Evolutionary conservation across 106 monocot species (phyloP).

Genomic region (Cymbidium sinense): DNA sequence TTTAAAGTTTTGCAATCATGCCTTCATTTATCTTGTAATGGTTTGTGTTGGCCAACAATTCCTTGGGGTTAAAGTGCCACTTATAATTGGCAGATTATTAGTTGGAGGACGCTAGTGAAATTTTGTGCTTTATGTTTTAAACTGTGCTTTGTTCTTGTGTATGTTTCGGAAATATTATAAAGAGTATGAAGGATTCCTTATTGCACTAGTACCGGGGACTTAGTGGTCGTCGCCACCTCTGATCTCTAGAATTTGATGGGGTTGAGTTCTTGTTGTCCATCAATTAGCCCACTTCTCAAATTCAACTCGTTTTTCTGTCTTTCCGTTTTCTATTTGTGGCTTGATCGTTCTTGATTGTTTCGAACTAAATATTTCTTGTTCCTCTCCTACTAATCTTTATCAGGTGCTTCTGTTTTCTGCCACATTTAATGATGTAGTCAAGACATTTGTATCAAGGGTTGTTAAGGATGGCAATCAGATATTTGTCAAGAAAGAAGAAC

Average conservation of each 20-base stretch:
- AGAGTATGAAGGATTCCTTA: no score
- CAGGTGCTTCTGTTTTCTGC: slow-evolving; percentile 96
- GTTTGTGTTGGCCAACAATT: neutral
- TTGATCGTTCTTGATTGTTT: neutral
- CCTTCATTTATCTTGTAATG: neutral
- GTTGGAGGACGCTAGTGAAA: neutral
- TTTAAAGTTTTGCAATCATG: neutral
- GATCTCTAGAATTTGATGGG: no score
- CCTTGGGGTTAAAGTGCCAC: neutral
- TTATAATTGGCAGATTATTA: neutral
- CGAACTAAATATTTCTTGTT: slow-evolving; percentile 4
- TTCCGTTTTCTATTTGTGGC: neutral
- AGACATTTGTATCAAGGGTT: slow-evolving; percentile 60
- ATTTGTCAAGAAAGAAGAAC: slow-evolving; percentile 88
- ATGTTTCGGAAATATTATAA: no score
- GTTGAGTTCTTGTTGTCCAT: no score
- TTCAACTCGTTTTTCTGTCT: neutral
- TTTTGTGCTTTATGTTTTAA: no score
- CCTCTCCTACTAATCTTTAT: slow-evolving; percentile 1
- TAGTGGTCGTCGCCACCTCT: no score
- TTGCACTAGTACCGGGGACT: no score
- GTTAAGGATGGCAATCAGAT: slow-evolving; percentile 71
- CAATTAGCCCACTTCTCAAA: neutral
- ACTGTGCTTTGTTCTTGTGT: no score
- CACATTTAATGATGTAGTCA: slow-evolving; percentile 83